phyloP scores from a whole-genome alignment of 2,329 filamentous ascomycete species.

The Paraphoma sp. region DNA sequence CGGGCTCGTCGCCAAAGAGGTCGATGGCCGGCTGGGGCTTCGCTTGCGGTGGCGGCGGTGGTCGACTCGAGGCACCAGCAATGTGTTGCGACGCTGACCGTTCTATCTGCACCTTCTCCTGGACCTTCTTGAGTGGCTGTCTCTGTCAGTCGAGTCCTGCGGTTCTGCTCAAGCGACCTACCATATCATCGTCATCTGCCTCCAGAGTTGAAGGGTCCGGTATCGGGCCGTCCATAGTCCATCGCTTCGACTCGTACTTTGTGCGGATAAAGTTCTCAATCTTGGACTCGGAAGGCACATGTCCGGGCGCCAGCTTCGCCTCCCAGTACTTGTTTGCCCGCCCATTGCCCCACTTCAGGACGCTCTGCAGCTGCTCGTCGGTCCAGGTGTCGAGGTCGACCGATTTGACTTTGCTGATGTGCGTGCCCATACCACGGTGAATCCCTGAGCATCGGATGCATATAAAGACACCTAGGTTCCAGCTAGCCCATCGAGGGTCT shows the following conservation, averaged over 20 bases:
- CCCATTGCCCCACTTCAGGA: slow-evolving; percentile 93
- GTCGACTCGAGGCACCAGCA: slow-evolving; percentile 39
- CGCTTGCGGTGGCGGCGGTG: slow-evolving; percentile 37
- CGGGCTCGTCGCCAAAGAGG: slow-evolving; percentile 81
- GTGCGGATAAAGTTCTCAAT: slow-evolving; percentile 99
- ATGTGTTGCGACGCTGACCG: slow-evolving; percentile 63
- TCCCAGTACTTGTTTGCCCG: slow-evolving; percentile 99
- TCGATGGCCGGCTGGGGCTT: slow-evolving; percentile 63
- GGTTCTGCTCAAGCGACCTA: slow-evolving; percentile 56
- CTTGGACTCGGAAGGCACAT: slow-evolving; percentile 94
- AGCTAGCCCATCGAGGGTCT: slow-evolving; percentile 99
- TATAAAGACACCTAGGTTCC: slow-evolving; percentile 96
- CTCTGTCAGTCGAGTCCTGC: slow-evolving; percentile 13
- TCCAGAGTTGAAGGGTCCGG: slow-evolving; percentile 91
- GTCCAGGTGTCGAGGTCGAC: slow-evolving; percentile 99
- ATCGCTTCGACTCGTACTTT: slow-evolving; percentile 98
- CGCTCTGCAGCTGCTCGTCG: slow-evolving; percentile 93
- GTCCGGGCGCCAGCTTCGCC: slow-evolving; percentile 86
- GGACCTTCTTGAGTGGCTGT: slow-evolving; percentile 70
- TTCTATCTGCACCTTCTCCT: slow-evolving; percentile 73
- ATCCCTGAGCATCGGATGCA: slow-evolving; percentile 99
- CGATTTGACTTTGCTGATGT: slow-evolving; percentile 97
- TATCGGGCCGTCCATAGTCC: slow-evolving; percentile 97
- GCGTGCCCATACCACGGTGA: slow-evolving; percentile 97
- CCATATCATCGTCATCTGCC: slow-evolving; percentile 79